These are phyloP conservation scores for Chaetomium sp. DNA, from an alignment of 2,329 filamentous ascomycete genomes.

Conservation along the genomic window DNA sequence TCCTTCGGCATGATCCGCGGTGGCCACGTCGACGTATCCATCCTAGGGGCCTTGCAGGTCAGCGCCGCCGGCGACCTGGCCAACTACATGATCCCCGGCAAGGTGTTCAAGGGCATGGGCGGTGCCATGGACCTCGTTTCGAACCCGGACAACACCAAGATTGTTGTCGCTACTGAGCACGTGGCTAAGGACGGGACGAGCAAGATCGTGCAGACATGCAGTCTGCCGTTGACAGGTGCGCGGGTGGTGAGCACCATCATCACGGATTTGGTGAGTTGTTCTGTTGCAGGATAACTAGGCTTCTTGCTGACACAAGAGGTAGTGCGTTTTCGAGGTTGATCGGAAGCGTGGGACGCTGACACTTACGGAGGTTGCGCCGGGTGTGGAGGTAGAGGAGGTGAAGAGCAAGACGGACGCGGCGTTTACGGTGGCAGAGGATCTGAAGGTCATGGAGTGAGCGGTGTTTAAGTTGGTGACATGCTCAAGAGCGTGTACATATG, in stretches of 20 bases:
- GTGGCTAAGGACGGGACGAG: constrained; percentile 67
- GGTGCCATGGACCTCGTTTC: constrained; percentile 74
- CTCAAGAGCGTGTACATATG: background rate
- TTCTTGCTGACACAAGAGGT: background rate
- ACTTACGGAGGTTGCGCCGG: constrained; percentile 70
- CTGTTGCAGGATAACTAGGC: background rate
- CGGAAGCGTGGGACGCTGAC: constrained; percentile 62
- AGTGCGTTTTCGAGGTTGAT: constrained; percentile 73
- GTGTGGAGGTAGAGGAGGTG: constrained; percentile 68
- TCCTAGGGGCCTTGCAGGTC: constrained; percentile 81
- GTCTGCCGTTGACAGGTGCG: constrained; percentile 66
- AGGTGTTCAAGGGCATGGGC: constrained; percentile 86
- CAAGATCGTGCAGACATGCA: constrained; percentile 67
- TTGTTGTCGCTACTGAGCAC: constrained; percentile 71
- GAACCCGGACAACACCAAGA: constrained; percentile 71
- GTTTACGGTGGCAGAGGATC: constrained; percentile 62
- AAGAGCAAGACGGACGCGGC: constrained; percentile 69
- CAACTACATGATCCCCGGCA: constrained; percentile 90
- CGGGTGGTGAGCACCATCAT: constrained; percentile 71
- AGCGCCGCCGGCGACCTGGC: constrained; percentile 77
- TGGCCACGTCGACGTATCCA: constrained; percentile 80
- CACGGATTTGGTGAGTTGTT: constrained; percentile 65
- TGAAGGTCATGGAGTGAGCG: constrained; percentile 53
- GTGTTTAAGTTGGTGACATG: background rate
- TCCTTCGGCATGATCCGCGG: constrained; percentile 87